Conservation (phyloP, 2,329 filamentous ascomycete species). For the Sclerotinia borealis region DNA sequence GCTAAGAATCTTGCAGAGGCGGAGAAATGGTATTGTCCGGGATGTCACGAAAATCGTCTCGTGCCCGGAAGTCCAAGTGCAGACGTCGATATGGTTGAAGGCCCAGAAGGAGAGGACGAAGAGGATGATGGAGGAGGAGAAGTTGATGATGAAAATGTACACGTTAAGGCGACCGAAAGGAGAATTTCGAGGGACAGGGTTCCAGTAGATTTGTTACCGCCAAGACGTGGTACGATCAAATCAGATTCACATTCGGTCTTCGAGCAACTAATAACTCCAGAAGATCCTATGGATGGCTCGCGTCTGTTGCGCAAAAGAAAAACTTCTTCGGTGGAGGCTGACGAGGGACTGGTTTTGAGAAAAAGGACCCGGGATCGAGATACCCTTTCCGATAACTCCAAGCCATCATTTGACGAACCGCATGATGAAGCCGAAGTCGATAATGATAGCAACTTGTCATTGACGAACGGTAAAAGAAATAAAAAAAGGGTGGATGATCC, state of each 20-base stretch:
- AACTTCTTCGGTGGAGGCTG: conserved; percentile 60
- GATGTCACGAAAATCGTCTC: conserved; percentile 42
- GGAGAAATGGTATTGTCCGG: conserved; percentile 56
- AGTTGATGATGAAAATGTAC: background rate
- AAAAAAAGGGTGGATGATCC: conserved; percentile 18
- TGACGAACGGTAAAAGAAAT: conserved; percentile 19
- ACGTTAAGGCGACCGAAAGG: conserved; percentile 34
- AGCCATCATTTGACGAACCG: conserved; percentile 12
- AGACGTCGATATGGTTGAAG: conserved; percentile 15
- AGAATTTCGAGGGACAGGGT: conserved; percentile 59
- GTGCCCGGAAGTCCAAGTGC: conserved; percentile 33
- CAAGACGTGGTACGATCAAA: conserved; percentile 56
- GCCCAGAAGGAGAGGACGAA: conserved; percentile 8
- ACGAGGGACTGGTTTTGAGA: conserved; percentile 47
- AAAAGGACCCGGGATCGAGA: conserved; percentile 39
- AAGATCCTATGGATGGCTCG: conserved; percentile 69
- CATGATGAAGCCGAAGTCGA: conserved; percentile 17
- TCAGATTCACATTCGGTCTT: conserved; percentile 73
- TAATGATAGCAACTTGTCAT: conserved; percentile 5
- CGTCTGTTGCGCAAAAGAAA: conserved; percentile 79
- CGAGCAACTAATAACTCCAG: conserved; percentile 64
- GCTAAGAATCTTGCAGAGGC: conserved; percentile 39
- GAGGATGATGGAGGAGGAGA: conserved; percentile 7
- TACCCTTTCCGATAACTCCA: conserved; percentile 18
- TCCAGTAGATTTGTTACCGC: conserved; percentile 65